Evolutionary conservation across 305 asterid species (phyloP), one percentile per base, ranked within the genome.

Genomic region (Fraxinus floribunda): DNA sequence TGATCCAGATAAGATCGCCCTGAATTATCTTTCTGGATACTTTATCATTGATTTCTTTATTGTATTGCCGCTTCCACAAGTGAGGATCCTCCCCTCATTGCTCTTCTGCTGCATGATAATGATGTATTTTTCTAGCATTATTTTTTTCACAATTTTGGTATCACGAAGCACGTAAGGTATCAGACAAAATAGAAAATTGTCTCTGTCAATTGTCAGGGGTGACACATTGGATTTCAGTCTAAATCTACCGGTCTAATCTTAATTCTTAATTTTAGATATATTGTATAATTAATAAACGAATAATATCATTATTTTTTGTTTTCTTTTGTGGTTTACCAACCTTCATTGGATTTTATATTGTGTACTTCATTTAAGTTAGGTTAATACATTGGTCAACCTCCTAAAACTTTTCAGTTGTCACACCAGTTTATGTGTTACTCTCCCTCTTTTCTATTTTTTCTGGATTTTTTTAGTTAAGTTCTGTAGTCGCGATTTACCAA

Each of bases 1-100:
- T 78, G 90, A 91, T 78, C 98, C 98, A 41, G 89, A 84, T 81
- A 90, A 75, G 82, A 95, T 95, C 39, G 98, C 97, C 36, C 81
- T 79, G 75, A 82, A 95, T 80, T 95, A 95, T 89, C 89, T 93
- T 64, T 41, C 52, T 55, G 91, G 93, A 83, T 89, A 84, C 85
- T 92, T 95, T 88, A 6, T 74, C 18, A 36, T 93, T 29, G 98
- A 95, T 82, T 78, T 93, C 13, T 86, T 93, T 71, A 86, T 88
- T 32, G 90, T 90, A 38, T 89, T 93, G 57, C 98, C 98, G 64
- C 93, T 95, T 80, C 98, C 98, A 18, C 98, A 95, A 91, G 98
- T 92, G 64, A 84, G 86, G 44, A 46, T 75, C 71, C 18, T 60
- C 29, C 73, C 73, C 10, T 73, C 29, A 46, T 36, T 29, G 39